Base-by-base conservation (phyloP, 495 filamentous ascomycete species). In the Paragyromitra xinjiangensis region DNA sequence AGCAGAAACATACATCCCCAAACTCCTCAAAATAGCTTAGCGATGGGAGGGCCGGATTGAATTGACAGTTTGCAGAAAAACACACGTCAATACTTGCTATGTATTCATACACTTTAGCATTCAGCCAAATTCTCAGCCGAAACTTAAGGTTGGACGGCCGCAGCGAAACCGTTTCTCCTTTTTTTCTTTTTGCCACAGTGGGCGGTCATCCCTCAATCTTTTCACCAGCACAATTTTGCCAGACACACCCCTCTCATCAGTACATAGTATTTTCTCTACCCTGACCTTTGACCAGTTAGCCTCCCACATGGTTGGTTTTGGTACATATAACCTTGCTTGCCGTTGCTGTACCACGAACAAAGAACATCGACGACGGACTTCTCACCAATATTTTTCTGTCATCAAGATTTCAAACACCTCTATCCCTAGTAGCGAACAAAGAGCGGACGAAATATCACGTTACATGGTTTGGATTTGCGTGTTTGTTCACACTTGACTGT, bases 401-500 rank as follows among this genome's bases (percentile, higher is more conserved):
- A 22, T 45, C 39, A 14, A 50, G 59, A 64, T 42, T 73, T 73
- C 74, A 73, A 73, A 77, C 69, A 61, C 75, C 65, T 59, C 66
- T 62, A 75, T 51, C 61, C 61, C 53, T 66, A 40, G 42, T 62
- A 59, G 40, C 61, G 75, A 79, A 79, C 77, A 79, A 79, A 79
- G 77, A 48, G 77, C 48, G 56, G 50, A 59, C 61, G n/a, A 73
- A 42, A 66, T 79, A 79, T 72, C 75, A 71, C 77, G 62, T 66
- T 77, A 65, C 62, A 68, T 58, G 62, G 53, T 59, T 72, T 53
- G 16, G 50, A 48, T 66, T 61, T 72, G 77, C 55, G 66, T 79
- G 77, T 78, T 78, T 79, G 77, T 58, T 78, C 62, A 48, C 64
- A 78, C 65, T 78, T 58, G 37, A 45, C 75, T 78, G 62, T 59